Base-by-base conservation (phyloP, 352 stramenopile genomes). In the Phytophthora hybrid region DNA sequence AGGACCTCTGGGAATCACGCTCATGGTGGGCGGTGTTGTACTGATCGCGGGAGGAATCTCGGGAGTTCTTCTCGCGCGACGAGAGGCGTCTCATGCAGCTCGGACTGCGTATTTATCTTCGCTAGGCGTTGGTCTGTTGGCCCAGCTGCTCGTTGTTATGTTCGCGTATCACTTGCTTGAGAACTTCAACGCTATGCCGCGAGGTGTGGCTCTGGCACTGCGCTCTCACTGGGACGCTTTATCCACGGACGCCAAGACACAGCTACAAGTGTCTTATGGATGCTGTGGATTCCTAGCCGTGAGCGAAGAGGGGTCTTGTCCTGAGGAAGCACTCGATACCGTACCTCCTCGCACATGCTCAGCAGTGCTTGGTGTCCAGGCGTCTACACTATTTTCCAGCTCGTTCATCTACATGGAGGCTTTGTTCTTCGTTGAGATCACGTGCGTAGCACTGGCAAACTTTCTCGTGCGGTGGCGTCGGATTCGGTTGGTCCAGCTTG, bases 211-310 rank as follows among this genome's bases (percentile, higher is more conserved):
- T 6, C 63, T 65, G 0, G 71, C 59, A 11, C 63, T 90, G 4
- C 54, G 62, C 5, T 62, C 59, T 2, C 46, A 63, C n/a, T 91
- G 84, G 84, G 54, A 67, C 13, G 47, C 60, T 1, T 53, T 91
- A 8, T 64, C 46, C 26, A 34, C 23, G 0, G 54, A 56, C 1
- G 47, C 71, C 1, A 79, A 79, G 26, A 66, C 63, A 0, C 76
- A 84, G n/a, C 55, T 91, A 0, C 74, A 87, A 39, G 59, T 18
- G 5, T 77, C 66, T 6, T 84, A 87, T 59, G 84, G 82, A 21
- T 91, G 84, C 51, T 91, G 84, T 67, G 84, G 84, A 1, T 91
- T 91, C 46, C 29, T 69, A 4, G 58, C 78, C 1, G 67, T 85
- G 29, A 64, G 49, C 5, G 81, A 90, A 4, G 67, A 79, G 44